Base-by-base conservation (phyloP, 805 yeast genomes). In the Ogataea trehalophila region DNA sequence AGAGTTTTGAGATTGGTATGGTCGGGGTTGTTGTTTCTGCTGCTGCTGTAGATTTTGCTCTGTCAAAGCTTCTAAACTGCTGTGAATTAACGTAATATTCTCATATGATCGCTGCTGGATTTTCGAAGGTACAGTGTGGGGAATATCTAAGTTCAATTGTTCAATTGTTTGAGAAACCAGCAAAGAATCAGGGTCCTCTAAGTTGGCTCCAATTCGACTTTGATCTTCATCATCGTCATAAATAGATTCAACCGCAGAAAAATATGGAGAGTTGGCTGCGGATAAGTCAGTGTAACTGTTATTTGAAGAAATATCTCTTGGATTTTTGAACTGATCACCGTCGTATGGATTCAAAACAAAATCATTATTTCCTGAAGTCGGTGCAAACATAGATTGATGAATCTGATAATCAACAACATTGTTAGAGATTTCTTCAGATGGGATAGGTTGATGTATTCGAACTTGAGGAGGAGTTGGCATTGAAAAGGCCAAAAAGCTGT, bases 191-290 rank as follows among this genome's bases (percentile, higher is more conserved):
- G 46, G 42, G n/a, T 57, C 59, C 29, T 49, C 54, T 20, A 35
- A 16, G 23, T 43, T 47, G 7, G 14, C 16, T 4, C 16, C 33
- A 6, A 31, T 15, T 4, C 38, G 36, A 33, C 18, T 34, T 11
- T 39, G 36, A 22, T 45, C 43, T 33, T 54, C 56, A 17, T 57
- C 59, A 13, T 55, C 65, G 7, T 53, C 61, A 17, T 51, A 47
- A 5, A 50, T 38, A 7, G 63, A 60, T 41, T 60, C 63, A 6
- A 51, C 51, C 11, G 62, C 64, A 4, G 65, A 57, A 11, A 57
- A 42, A 36, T 56, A 61, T 13, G 67, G 66, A 2, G 63, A 58
- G 22, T 53, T 55, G 4, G 59, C 41, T 13, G 52, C 54, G 1
- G 67, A 59, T 8, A 55, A n/a, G 33, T 60, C 66, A 7, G 64